phyloP scores from a whole-genome alignment of 768 basidiomycete species.

The Trametes sanguinea region DNA sequence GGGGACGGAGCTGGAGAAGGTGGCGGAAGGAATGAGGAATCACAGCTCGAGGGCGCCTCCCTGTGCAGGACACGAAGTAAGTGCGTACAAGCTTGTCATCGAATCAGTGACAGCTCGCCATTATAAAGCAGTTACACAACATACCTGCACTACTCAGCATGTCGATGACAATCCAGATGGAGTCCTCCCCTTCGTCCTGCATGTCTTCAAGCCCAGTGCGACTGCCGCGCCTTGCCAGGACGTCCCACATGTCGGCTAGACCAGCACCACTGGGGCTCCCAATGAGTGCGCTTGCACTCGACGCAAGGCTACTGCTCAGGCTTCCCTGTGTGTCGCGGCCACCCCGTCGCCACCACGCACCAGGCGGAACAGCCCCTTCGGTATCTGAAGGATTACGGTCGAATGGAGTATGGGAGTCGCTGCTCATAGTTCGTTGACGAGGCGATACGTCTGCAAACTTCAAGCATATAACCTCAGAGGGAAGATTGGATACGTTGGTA shows the following conservation, averaged over 20 bases:
- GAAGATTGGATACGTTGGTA: neutral
- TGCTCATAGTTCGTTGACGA: slow-evolving; percentile 13
- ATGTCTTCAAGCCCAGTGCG: slow-evolving; percentile 12
- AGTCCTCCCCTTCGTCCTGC: slow-evolving; percentile 12
- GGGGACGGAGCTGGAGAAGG: slow-evolving; percentile 12
- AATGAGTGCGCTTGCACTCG: slow-evolving; percentile 12
- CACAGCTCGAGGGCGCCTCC: slow-evolving; percentile 18
- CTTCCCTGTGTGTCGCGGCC: slow-evolving; percentile 19
- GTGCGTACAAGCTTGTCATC: slow-evolving; percentile 20
- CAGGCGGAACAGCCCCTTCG: neutral
- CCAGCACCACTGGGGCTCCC: slow-evolving; percentile 15
- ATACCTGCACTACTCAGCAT: slow-evolving; percentile 28
- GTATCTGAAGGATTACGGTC: neutral
- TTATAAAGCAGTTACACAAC: slow-evolving; percentile 1
- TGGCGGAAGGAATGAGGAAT: slow-evolving; percentile 26
- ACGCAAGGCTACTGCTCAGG: slow-evolving; percentile 11
- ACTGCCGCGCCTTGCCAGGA: slow-evolving; percentile 15
- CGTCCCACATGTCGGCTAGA: slow-evolving; percentile 17
- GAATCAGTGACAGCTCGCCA: neutral
- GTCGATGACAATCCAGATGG: slow-evolving; percentile 29
- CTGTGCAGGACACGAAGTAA: slow-evolving; percentile 31
- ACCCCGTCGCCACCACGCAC: slow-evolving; percentile 26
- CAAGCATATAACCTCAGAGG: slow-evolving; percentile 12
- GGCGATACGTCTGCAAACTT: slow-evolving; percentile 3
- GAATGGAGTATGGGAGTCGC: neutral